These are phyloP conservation scores for Leptodermis oblonga DNA, from an alignment of 257 asterid genomes.

Conservation along the genomic window DNA sequence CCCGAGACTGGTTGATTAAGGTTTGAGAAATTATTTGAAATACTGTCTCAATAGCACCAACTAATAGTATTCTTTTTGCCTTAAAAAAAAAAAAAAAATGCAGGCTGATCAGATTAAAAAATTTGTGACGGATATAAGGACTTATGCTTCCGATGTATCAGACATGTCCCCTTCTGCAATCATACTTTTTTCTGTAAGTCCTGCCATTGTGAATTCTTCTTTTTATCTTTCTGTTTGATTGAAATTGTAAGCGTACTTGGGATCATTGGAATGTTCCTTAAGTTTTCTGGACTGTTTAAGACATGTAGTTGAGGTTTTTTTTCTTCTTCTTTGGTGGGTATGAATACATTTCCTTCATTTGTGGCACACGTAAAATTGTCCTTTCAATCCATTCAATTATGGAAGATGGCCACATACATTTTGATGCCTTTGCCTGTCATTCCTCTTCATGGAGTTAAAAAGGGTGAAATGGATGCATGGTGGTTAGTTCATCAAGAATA, in stretches of 20 bases:
- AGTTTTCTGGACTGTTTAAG: background rate
- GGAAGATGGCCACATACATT: background rate
- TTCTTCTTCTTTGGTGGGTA: background rate
- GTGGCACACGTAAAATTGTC: background rate
- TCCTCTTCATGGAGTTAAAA: background rate
- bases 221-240: background rate
- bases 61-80: background rate
- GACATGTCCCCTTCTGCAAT: conserved; percentile 69
- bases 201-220: background rate
- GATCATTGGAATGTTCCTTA: background rate
- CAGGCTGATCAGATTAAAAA: conserved; percentile 38
- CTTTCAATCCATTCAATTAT: background rate
- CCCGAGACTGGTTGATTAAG: background rate
- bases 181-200: conserved; percentile 66
- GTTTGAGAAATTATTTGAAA: background rate
- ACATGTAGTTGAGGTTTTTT: background rate
- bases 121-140: conserved; percentile 58
- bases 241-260: background rate
- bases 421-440: background rate
- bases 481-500: background rate
- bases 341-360: background rate
- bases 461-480: background rate
- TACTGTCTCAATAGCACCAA: background rate
- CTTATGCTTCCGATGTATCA: conserved; percentile 46
- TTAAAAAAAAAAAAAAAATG: no score